Evolutionary conservation across 2,329 filamentous ascomycete species (phyloP), one percentile per base, ranked within the genome.

Genomic region (Didymella arachidicola): DNA sequence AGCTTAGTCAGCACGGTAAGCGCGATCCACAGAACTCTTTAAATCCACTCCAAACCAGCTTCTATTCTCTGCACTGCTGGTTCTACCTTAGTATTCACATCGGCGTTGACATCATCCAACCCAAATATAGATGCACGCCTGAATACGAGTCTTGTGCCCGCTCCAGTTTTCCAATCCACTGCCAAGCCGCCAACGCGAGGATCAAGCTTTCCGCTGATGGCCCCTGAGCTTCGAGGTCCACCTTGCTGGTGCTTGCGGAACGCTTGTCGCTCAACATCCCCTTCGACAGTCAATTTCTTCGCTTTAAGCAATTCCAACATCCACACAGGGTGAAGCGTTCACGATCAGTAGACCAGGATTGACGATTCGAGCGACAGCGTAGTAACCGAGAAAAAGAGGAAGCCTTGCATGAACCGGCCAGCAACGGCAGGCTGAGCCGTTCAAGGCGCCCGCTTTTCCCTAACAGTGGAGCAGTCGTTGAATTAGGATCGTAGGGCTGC

Each of bases 151-250:
- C 16, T 45, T 19, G 50, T 59, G 32, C 53, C 49, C 44, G 49
- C 30, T 22, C 56, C 56, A 50, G 19, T 59, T 59, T 53, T 53
- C 32, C 30, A 41, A 53, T 26, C 39, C 26, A 46, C 44, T 25
- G 10, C 19, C 25, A 14, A 42, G 16, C 56, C 53, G 41, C 41
- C 53, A 51, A 39, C 41, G 27, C 14, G 41, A 32, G 19, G 39
- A 50, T 51, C 56, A 59, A 54, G 56, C 56, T 59, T 59, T 59
- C 34, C 45, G 38, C 39, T 50, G 29, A 30, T 7, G 43, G 26
- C 54, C 43, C 42, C 44, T 58, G 55, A 44, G 32, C 26, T 19
- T 45, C 51, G 50, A 59, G 56, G 50, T 46, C 41, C 32, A 34
- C 18, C 30, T 50, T 50, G 41, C 26, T 27, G 43, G 30, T 53